Evolutionary conservation across 768 basidiomycete genomes (phyloP), one percentile per base, ranked within the genome.

Genomic region (Agrocybe praecox): DNA sequence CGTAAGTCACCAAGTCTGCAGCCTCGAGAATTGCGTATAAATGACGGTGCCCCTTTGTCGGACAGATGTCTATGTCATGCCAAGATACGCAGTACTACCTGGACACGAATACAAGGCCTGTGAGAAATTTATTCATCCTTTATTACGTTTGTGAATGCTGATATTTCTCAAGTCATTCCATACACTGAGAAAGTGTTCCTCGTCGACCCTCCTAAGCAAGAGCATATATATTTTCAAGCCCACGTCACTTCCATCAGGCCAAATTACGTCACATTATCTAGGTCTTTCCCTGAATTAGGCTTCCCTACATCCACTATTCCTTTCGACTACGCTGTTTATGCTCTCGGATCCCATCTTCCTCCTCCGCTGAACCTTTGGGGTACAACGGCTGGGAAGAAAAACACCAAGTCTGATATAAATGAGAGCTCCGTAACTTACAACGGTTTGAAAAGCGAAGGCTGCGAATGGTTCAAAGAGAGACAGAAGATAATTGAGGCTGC

Each of bases 21-120:
- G 3, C 52, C 1, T 51, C 9, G 21, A 19, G 22, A 1, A 18
- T 45, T 24, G 33, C 43, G 46, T 33, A 53, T 52, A 17, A 55
- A 23, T 24, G 21, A 18, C 32, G 14, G 23, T 42, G 22, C 6
- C 29, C 14, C n/a, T 24, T 36, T 56, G 47, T 15, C 26, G 32
- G 18, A 29, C 52, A 77, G 80, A 84, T 60, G 75, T 86, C 1
- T 89, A 87, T 66, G 80, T 82, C 26, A 75, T 87, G 40, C 81
- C 85, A 4, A 74, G 86, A 50, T 78, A 80, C 50, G 79, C 84
- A 17, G 80, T 86, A 19, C 75, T 87, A 5, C 75, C 83, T 40
- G 80, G 81, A 18, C 82, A 86, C 60, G 85, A 85, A 68, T 81
- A 87, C 69, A 88, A 87, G 74, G 84, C 84, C 23, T 88, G 82